A percentile compares a stretch with the other conserved stretches of the same genome.
Conservation (phyloP, 495 filamentous ascomycete species). For the Parathielavia appendiculata region DNA sequence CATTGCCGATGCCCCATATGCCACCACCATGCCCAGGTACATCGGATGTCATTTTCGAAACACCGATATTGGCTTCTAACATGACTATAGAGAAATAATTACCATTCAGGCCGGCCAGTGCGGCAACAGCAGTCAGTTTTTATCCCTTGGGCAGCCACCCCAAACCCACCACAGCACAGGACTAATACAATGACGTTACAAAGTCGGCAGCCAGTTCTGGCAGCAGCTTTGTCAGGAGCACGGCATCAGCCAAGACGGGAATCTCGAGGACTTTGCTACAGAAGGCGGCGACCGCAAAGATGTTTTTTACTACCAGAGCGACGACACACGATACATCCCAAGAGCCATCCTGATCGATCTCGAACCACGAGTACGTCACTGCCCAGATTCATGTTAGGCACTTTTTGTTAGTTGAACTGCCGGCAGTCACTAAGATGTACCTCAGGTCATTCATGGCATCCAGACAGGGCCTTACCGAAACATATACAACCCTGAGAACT, state of each 20-base stretch:
- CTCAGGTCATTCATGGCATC: slow-evolving; percentile 80
- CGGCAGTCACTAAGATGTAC: background rate
- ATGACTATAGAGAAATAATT: slow-evolving; percentile 81
- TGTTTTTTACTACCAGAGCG: slow-evolving; percentile 98
- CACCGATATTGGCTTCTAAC: background rate
- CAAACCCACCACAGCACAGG: too few relatives aligned
- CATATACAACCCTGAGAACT: slow-evolving; percentile 99
- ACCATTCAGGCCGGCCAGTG: slow-evolving; percentile 98
- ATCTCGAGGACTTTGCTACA: slow-evolving; percentile 90
- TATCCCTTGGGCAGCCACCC: background rate
- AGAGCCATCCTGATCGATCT: slow-evolving; percentile 92
- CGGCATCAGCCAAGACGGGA: slow-evolving; percentile 94
- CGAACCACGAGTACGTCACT: slow-evolving; percentile 71
- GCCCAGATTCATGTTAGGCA: too few relatives aligned
- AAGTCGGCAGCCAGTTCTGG: slow-evolving; percentile 94
- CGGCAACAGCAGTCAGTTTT: slow-evolving; percentile 91
- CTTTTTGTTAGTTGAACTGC: background rate
- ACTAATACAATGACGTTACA: slow-evolving; percentile 17
- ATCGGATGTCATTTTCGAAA: background rate
- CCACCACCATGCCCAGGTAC: slow-evolving; percentile 49
- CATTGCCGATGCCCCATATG: slow-evolving; percentile 24
- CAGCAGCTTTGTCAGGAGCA: slow-evolving; percentile 96
- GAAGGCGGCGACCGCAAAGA: slow-evolving; percentile 97
- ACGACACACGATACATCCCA: slow-evolving; percentile 97
- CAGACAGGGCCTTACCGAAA: slow-evolving; percentile 91